A percentile compares a stretch with the other conserved stretches of the same genome.
Conservation (phyloP, 441 rosid species). For the Erodium trifolium region DNA sequence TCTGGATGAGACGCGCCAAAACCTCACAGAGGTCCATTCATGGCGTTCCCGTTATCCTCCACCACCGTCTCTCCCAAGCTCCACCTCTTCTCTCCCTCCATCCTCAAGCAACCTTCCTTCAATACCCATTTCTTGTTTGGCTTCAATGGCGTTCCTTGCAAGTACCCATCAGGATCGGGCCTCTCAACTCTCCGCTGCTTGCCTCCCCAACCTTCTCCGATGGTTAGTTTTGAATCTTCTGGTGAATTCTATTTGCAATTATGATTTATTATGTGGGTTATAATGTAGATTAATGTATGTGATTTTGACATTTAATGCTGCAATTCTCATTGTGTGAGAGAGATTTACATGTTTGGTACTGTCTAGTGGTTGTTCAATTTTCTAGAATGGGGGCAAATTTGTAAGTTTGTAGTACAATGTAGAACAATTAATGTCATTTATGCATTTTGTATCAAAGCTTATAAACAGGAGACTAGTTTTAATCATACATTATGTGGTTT, state of each 20-base stretch:
- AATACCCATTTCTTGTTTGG: constrained; percentile 25
- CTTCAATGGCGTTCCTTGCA: constrained; percentile 15
- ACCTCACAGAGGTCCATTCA: constrained; percentile 21
- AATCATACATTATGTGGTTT: background rate
- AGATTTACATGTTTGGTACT: background rate
- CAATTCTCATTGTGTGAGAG: background rate
- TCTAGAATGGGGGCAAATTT: background rate
- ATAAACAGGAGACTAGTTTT: background rate
- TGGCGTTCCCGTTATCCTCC: constrained; percentile 48
- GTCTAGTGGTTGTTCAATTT: background rate
- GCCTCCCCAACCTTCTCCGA: constrained; percentile 17
- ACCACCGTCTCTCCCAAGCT: constrained; percentile 26
- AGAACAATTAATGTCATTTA: background rate
- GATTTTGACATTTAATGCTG: background rate
- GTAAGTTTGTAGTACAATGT: background rate
- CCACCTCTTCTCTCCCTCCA: constrained; percentile 16
- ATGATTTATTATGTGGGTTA: too few species aligned
- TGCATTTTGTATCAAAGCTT: background rate
- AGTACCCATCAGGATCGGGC: constrained; percentile 17
- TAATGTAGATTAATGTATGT: too few species aligned
- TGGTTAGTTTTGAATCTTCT: constrained; percentile 26
- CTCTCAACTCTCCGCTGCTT: constrained; percentile 25
- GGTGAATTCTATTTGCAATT: background rate
- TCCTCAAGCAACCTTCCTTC: constrained; percentile 18
- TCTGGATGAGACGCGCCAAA: constrained; percentile 35